Evolutionary conservation across 2,329 filamentous ascomycete species (phyloP), one percentile per base, ranked within the genome.

Genomic region (Raffaelea arxii): DNA sequence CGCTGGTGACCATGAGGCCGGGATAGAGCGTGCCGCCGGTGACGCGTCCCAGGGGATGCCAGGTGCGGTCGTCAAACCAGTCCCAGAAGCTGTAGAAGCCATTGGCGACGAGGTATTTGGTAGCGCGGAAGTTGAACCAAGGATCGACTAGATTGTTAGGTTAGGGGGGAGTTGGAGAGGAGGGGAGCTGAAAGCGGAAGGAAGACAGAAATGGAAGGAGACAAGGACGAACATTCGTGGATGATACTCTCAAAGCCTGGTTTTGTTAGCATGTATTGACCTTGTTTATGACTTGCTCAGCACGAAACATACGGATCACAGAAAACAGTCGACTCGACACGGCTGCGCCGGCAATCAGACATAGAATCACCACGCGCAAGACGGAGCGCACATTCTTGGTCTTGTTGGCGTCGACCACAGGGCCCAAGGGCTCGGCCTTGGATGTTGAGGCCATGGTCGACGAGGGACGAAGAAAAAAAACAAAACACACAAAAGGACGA

Each of bases 41-140:
- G 62, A 98, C 92, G 72, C 92, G 88, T 58, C 92, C 92, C 51
- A 98, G 84, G 58, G 92, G 92, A 69, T 98, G 91, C 92, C 92
- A 98, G 80, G 92, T 98, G 72, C 92, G 83, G 74, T 98, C 92
- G 68, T 98, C 92, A 62, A 98, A 98, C 92, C 92, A 98, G 66
- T 98, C 91, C 92, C 92, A 98, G 65, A 98, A 98, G 66, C 86
- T 89, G 68, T 95, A 94, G 71, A 98, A 97, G 59, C 92, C 92
- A 81, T 98, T 80, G 62, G 91, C 80, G 47, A 98, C 87, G 47
- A 98, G 79, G 62, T 98, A 97, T 69, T 97, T 97, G 47, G 92
- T 97, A 55, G 92, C 92, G 67, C 92, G 79, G 70, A 98, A 98
- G 70, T 98, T 98, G 74, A 98, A 98, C 92, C 92, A 98, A 30